Evolutionary conservation across 2,329 filamentous ascomycete species (phyloP).

Genomic region (Nannizzia gypsea): DNA sequence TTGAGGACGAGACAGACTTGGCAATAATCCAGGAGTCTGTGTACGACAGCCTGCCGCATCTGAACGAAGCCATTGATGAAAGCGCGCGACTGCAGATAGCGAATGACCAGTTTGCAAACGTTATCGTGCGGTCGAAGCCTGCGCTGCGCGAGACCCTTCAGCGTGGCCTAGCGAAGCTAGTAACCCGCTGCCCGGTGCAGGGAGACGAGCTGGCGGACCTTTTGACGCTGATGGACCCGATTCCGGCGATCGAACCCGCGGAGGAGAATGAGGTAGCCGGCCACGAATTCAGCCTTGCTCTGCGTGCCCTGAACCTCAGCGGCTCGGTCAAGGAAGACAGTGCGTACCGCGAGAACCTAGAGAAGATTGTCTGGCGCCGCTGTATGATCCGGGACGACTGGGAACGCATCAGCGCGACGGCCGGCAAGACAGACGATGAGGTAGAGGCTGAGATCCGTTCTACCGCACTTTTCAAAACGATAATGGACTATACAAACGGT

Average conservation of each 20-base stretch:
- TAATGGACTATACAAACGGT: slow-evolving; percentile 54
- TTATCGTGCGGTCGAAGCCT: slow-evolving; percentile 45
- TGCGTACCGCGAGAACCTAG: slow-evolving; percentile 45
- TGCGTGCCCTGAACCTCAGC: slow-evolving; percentile 43
- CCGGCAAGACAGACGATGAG: slow-evolving; percentile 58
- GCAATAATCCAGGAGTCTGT: slow-evolving; percentile 70
- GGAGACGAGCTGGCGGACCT: slow-evolving; percentile 46
- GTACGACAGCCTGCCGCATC: slow-evolving; percentile 58
- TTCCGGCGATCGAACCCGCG: slow-evolving; percentile 31
- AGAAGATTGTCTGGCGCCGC: slow-evolving; percentile 72
- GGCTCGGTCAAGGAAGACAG: slow-evolving; percentile 43
- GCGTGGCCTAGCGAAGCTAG: slow-evolving; percentile 55
- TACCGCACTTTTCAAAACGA: slow-evolving; percentile 58
- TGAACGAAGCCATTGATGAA: slow-evolving; percentile 64
- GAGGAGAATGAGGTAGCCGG: slow-evolving; percentile 39
- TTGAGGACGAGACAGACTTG: slow-evolving; percentile 54
- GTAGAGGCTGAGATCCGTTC: slow-evolving; percentile 50
- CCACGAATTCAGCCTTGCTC: slow-evolving; percentile 62
- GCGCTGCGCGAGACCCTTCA: slow-evolving; percentile 61
- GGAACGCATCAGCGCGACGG: slow-evolving; percentile 64
- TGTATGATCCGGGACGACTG: slow-evolving; percentile 78
- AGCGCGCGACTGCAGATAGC: slow-evolving; percentile 66
- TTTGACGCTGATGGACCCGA: slow-evolving; percentile 63
- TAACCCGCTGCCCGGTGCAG: slow-evolving; percentile 58
- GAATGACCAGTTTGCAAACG: slow-evolving; percentile 52